Base-by-base conservation (phyloP, 345 rosid genomes). In the Erodium maritimum region DNA sequence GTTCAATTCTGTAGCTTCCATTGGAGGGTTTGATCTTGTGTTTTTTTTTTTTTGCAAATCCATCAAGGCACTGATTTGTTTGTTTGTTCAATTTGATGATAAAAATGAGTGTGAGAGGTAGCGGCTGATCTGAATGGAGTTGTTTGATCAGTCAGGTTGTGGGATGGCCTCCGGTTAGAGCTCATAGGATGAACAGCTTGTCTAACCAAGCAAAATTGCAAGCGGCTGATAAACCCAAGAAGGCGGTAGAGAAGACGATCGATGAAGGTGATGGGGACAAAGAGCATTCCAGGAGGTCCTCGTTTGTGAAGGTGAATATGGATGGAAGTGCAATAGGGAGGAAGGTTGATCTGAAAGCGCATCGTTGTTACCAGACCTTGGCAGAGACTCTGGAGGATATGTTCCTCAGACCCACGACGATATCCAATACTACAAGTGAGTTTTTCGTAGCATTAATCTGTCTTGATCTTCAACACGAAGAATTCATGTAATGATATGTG, bases 161-260 rank as follows among this genome's bases (percentile, higher is more conserved):
- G 54, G 98, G 98, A 37, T 91, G 98, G 98, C 98, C 98, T 63
- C 98, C 98, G n/a, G 68, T 91, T 57, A 76, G 93, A 73, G 69
- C 82, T 48, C 75, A 79, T 63, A 73, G 96, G 61, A 82, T 88
- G 82, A 86, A 86, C 74, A 82, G 77, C 77, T 81, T 86, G 87
- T 81, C 59, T 69, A 83, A 78, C 82, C 88, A 84, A 62, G 71
- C 75, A 22, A 91, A 84, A 71, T 61, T 80, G 23, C 17, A 65
- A 50, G 75, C 73, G 19, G 56, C 72, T 21, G 88, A 85, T 42
- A 73, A 61, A 66, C 71, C 65, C 62, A 70, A 69, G 55, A 6
- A 65, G 50, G 33, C 34, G 25, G 57, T 67, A 34, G 78, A 69
- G 42, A 77, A 69, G 62, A 48, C 37, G 19, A 50, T 59, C 37